Conservation (phyloP, 78 protist species). For the Trichosphaerium sp. region DNA sequence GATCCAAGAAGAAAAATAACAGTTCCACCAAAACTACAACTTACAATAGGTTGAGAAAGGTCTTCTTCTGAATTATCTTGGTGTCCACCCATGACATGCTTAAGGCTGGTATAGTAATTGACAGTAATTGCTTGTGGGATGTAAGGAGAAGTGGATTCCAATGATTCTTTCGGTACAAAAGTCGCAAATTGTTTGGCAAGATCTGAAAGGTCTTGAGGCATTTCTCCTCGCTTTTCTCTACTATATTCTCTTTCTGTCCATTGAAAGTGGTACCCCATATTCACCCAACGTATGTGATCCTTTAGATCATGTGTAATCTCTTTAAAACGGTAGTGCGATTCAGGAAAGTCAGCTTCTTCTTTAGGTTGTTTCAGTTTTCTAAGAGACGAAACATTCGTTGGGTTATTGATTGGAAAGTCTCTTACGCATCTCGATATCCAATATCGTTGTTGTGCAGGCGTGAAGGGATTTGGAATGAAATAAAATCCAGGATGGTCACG, state of each 20-base stretch:
- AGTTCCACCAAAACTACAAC: conserved; percentile 32
- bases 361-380: too few species aligned
- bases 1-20: conserved; percentile 52
- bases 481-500: conserved; percentile 33
- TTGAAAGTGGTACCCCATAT: conserved; percentile 49
- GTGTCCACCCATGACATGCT: conserved; percentile 56
- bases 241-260: conserved; percentile 40
- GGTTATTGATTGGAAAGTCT: too few species aligned
- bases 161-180: conserved; percentile 21
- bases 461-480: conserved; percentile 26
- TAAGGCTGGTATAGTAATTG: conserved; percentile 33
- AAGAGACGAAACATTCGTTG: too few species aligned
- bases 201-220: conserved; percentile 10
- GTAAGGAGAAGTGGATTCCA: conserved; percentile 20
- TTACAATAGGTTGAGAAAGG: conserved; percentile 49
- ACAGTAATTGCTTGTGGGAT: conserved; percentile 41
- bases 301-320: too few species aligned
- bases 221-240: conserved; percentile 23
- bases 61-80: conserved; percentile 52
- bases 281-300: conserved; percentile 43
- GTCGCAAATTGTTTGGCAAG: conserved; percentile 10
- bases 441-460: conserved; percentile 16
- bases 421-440: too few species aligned
- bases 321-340: too few species aligned
- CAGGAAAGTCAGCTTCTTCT: too few species aligned